Evolutionary conservation across 768 basidiomycete species (phyloP), one percentile per base, ranked within the genome.

Genomic region (Hemileccinum rubropunctum): DNA sequence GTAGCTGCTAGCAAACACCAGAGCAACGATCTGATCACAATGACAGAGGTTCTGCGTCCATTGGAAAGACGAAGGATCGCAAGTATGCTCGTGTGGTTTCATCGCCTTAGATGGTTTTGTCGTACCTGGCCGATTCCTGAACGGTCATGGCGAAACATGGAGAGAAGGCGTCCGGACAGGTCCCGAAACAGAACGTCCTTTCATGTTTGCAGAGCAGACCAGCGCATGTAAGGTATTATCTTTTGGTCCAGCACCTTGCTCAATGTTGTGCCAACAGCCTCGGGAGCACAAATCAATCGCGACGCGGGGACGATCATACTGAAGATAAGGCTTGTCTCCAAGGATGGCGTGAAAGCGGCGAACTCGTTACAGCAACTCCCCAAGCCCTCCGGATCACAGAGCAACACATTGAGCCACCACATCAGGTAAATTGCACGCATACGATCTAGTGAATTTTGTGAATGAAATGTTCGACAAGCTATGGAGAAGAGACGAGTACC

Each of bases 71-170:
- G 71, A 76, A 48, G 84, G 78, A 28, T 73, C 78, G 33, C 61
- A 62, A 26, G 61, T 79, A 6, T 74, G 80, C 46, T 79, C 81
- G 4, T 84, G 82, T 50, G 68, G 76, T 0, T 87, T 76, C 58
- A 80, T 89, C 18, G 72, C 71, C n/a, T 66, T 88, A 8, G 87
- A 88, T 59, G 86, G 84, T 3, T 72, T 78, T 45, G 66, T 74
- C 3, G 80, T 83, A 2, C 79, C 86, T 1, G 87, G 86, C 5
- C 69, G 78, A 14, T 87, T 85, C 57, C 61, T 87, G 15, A 74
- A 70, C 27, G 86, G 86, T 6, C 48, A 66, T 13, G 86, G 86
- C 0, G 67, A 70, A n/a, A 66, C 82, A 15, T 76, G 59, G n/a
- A 75, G 85, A 27, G 61, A 71, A 44, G 81, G 79, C 2, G 67